phyloP scores from a whole-genome alignment of 371 early-diverging fungal genomes.

The Apophysomyces ossiformis region DNA sequence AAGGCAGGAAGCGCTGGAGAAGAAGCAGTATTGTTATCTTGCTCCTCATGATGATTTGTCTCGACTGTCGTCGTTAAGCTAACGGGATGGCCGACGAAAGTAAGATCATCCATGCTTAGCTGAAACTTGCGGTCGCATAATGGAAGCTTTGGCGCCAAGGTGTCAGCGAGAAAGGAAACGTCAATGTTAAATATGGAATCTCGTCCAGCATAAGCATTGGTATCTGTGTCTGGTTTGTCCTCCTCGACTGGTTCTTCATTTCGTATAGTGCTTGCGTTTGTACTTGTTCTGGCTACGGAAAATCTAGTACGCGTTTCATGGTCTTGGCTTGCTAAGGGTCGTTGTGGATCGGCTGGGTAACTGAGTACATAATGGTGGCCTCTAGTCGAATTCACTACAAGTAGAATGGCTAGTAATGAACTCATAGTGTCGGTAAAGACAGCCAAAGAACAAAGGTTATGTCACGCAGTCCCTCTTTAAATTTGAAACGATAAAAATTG shows the following conservation, averaged over 20 bases:
- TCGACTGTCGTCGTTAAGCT: conserved; percentile 55
- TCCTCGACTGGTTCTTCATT: conserved; percentile 9
- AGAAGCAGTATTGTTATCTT: conserved; percentile 14
- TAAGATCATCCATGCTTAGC: conserved; percentile 77
- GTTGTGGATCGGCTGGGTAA: conserved; percentile 60
- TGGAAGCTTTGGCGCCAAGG: conserved; percentile 75
- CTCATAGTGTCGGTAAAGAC: conserved; percentile 24
- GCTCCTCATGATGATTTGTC: conserved; percentile 20
- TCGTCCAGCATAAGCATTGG: conserved; percentile 39
- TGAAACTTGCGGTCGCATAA: conserved; percentile 80
- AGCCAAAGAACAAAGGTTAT: background rate
- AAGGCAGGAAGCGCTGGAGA: conserved; percentile 16
- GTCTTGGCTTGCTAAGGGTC: conserved; percentile 22
- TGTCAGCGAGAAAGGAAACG: conserved; percentile 69
- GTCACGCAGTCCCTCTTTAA: background rate
- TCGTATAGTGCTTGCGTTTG: background rate
- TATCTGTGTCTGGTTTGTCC: background rate
- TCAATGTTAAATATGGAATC: conserved; percentile 71
- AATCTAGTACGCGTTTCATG: conserved; percentile 13
- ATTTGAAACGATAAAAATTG: background rate
- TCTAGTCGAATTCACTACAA: conserved; percentile 71
- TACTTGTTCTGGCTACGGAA: conserved; percentile 13
- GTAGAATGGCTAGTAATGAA: conserved; percentile 59
- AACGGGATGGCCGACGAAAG: conserved; percentile 77
- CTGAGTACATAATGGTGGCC: conserved; percentile 75